Evolutionary conservation across 2,329 filamentous ascomycete species (phyloP).

Genomic region (Apiospora aurea): DNA sequence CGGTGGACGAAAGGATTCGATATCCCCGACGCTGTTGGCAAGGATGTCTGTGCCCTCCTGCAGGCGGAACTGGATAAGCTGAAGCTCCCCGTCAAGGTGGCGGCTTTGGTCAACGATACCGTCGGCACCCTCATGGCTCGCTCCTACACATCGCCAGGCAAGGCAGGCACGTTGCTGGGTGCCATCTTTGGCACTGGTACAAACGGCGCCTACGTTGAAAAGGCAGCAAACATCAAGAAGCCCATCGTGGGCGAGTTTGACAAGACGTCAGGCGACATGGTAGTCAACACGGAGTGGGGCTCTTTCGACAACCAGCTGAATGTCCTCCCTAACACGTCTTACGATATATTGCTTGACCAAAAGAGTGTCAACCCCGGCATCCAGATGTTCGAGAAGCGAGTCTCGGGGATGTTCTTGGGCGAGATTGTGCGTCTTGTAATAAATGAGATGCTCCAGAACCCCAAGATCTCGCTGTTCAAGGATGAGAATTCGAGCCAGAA

Average conservation of each 20-base stretch:
- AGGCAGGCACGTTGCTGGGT: constrained; percentile 86
- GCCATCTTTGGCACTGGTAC: constrained; percentile 98
- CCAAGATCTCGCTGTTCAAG: constrained; percentile 74
- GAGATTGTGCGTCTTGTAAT: constrained; percentile 87
- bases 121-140: constrained; percentile 98
- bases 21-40: constrained; percentile 90
- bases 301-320: constrained; percentile 95
- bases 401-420: constrained; percentile 97
- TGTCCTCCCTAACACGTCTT: constrained; percentile 84
- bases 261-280: constrained; percentile 87
- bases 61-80: constrained; percentile 90
- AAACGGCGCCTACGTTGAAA: constrained; percentile 97
- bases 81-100: constrained; percentile 88
- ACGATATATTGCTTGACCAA: constrained; percentile 79
- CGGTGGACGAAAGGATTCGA: constrained; percentile 99
- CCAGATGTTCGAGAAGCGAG: constrained; percentile 99
- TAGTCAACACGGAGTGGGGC: constrained; percentile 98
- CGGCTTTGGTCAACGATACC: constrained; percentile 95
- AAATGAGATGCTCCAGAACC: constrained; percentile 73
- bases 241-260: constrained; percentile 75
- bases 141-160: constrained; percentile 90
- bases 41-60: constrained; percentile 91
- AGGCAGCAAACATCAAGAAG: constrained; percentile 85
- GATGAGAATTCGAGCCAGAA: constrained; percentile 77
- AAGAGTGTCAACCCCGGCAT: constrained; percentile 89